Conservation (phyloP, 352 stramenopile species). For the Pythium scleroteichum region DNA sequence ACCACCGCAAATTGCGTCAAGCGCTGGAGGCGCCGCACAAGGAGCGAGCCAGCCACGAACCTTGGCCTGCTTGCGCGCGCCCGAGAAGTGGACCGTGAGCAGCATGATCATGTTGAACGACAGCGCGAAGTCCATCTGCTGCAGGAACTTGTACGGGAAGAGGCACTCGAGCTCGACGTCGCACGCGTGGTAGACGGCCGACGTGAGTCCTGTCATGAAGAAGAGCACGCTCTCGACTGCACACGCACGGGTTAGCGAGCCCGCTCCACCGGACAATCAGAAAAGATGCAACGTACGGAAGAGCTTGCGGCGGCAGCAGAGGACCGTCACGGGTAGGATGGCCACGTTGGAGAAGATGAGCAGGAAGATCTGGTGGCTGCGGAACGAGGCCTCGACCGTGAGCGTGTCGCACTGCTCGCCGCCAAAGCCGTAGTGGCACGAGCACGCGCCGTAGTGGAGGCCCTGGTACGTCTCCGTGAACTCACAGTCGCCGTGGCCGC, state of each 20-base stretch:
- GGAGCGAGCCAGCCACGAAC: constrained; percentile 10
- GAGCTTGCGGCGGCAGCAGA: constrained; percentile 35
- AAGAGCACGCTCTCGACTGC: constrained; percentile 45
- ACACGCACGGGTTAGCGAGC: not conserved
- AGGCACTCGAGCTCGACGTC: constrained; percentile 38
- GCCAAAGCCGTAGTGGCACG: constrained; percentile 41
- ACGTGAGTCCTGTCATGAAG: constrained; percentile 31
- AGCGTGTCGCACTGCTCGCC: constrained; percentile 31
- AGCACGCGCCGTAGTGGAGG: constrained; percentile 35
- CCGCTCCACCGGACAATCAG: not conserved
- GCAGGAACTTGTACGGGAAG: constrained; percentile 38
- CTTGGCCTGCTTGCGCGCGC: constrained; percentile 42
- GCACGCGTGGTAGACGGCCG: constrained; percentile 41
- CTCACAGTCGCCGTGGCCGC: constrained; percentile 30
- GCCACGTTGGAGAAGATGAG: constrained; percentile 39
- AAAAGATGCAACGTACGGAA: constrained; percentile 27
- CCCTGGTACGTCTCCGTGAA: constrained; percentile 33
- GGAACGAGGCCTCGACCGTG: constrained; percentile 22
- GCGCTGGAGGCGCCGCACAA: too few species aligned
- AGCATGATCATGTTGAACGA: constrained; percentile 50
- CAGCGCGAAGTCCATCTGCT: constrained; percentile 46
- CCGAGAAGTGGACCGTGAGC: constrained; percentile 39
- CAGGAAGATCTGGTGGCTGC: constrained; percentile 32
- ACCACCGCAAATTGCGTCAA: too few species aligned
- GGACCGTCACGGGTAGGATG: constrained; percentile 33